Conservation (phyloP, 1,284 basidiomycete genomes). For the Omphalotus olearius region DNA sequence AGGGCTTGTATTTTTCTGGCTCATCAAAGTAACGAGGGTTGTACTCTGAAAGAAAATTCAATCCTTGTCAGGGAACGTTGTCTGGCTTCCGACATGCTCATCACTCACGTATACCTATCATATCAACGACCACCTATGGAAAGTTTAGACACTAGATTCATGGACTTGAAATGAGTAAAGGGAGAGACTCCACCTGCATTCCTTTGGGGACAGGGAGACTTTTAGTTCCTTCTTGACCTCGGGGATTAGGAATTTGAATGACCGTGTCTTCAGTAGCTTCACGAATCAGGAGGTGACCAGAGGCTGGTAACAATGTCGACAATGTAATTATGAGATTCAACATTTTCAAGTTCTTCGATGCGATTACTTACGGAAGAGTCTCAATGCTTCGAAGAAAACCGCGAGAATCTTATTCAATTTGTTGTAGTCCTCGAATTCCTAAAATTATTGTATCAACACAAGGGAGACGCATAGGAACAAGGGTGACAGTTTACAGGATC, state of each 20-base stretch:
- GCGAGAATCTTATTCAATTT: conserved; percentile 15
- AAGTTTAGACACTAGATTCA: too few relatives aligned
- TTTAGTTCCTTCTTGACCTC: conserved; percentile 12
- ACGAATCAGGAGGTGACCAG: conserved; percentile 15
- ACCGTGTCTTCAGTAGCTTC: conserved; percentile 16
- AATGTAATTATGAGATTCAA: background rate
- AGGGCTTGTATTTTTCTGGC: conserved; percentile 25
- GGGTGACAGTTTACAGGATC: conserved; percentile 10
- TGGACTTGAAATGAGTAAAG: too few relatives aligned
- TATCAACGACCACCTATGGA: conserved; percentile 14
- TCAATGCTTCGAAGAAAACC: conserved; percentile 19
- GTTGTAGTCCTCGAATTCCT: conserved; percentile 17
- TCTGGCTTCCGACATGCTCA: background rate
- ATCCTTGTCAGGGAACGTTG: background rate
- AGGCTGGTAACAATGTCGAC: conserved; percentile 8
- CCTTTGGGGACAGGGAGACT: conserved; percentile 3
- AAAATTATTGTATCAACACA: background rate
- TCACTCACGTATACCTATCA: conserved; percentile 19
- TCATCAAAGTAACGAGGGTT: conserved; percentile 25
- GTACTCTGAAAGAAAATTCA: conserved; percentile 13
- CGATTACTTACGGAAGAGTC: conserved; percentile 17
- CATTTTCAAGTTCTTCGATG: background rate
- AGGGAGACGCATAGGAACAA: background rate
- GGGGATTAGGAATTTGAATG: conserved; percentile 14
- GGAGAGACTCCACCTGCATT: background rate